These are phyloP conservation scores for Nemania sp. DNA, from an alignment of 2,329 filamentous ascomycete genomes.

Conservation along the genomic window DNA sequence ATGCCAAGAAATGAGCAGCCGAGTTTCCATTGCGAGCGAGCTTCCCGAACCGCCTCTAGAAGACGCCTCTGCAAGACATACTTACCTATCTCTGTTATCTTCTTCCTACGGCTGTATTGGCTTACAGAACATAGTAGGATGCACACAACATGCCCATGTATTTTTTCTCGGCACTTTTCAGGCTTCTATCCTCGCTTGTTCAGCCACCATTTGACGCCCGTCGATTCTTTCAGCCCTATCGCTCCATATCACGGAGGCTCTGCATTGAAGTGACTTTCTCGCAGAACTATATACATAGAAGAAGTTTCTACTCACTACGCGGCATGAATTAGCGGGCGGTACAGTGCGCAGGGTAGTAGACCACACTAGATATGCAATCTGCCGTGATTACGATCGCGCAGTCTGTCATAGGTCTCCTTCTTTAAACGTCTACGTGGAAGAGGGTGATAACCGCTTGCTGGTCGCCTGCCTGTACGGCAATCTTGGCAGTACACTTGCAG, in stretches of 20 bases:
- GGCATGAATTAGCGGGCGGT: background rate
- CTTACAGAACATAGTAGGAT: conserved; percentile 13
- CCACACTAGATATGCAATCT: background rate
- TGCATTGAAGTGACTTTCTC: background rate
- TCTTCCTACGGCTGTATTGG: conserved; percentile 13
- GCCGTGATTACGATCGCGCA: background rate
- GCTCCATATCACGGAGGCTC: conserved; percentile 7
- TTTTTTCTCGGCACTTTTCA: conserved; percentile 31
- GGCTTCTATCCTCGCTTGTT: conserved; percentile 6
- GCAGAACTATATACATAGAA: background rate
- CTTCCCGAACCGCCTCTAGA: conserved; percentile 23
- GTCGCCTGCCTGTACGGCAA: conserved; percentile 9
- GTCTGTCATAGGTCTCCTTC: background rate
- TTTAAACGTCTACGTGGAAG: conserved; percentile 5
- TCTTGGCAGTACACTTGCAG: conserved; percentile 24
- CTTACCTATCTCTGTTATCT: conserved; percentile 29
- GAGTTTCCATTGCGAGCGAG: conserved; percentile 29
- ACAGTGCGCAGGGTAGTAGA: background rate
- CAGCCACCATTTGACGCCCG: background rate
- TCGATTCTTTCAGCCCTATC: conserved; percentile 30
- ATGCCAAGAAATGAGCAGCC: conserved; percentile 28
- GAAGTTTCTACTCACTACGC: background rate
- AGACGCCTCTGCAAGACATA: conserved; percentile 25
- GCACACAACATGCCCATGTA: conserved; percentile 6
- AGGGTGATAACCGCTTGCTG: conserved; percentile 16